Conservation (phyloP, 208 protist genomes). For the Wallacemonas sp. region DNA sequence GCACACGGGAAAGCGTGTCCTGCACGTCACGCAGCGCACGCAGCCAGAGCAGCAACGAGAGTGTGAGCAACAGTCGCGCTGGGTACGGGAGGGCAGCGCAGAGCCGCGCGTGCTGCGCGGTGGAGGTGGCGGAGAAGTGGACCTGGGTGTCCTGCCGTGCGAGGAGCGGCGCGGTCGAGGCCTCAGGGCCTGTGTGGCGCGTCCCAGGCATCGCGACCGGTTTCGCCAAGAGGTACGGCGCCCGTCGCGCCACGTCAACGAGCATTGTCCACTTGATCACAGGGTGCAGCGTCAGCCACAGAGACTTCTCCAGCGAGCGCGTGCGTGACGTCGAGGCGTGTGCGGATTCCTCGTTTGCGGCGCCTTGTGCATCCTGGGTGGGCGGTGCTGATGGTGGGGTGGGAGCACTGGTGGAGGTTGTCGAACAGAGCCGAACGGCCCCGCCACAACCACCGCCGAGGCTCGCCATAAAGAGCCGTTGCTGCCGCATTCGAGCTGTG, state of each 20-base stretch:
- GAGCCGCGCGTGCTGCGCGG: constrained; percentile 29
- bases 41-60: constrained; percentile 74
- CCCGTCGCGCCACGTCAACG: constrained; percentile 61
- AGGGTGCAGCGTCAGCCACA: constrained; percentile 67
- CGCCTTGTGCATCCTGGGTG: not conserved
- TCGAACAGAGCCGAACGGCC: too few species aligned
- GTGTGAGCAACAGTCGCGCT: constrained; percentile 52
- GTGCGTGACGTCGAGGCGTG: not conserved
- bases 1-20: constrained; percentile 64
- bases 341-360: not conserved
- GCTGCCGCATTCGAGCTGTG: too few species aligned
- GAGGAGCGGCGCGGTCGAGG: too few species aligned
- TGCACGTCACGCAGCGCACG: constrained; percentile 63
- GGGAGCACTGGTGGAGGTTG: too few species aligned
- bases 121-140: constrained; percentile 23
- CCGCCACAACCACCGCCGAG: too few species aligned
- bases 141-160: constrained; percentile 27
- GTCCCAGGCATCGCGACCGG: too few species aligned
- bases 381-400: too few species aligned
- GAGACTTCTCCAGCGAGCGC: constrained; percentile 25
- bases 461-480: too few species aligned
- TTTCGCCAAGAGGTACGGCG: constrained; percentile 47
- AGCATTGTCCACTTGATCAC: constrained; percentile 76
- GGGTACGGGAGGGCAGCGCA: constrained; percentile 58
- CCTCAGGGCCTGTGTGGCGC: too few species aligned